phyloP scores from a whole-genome alignment of 352 stramenopile genomes.

The Plasmopara muralis region DNA sequence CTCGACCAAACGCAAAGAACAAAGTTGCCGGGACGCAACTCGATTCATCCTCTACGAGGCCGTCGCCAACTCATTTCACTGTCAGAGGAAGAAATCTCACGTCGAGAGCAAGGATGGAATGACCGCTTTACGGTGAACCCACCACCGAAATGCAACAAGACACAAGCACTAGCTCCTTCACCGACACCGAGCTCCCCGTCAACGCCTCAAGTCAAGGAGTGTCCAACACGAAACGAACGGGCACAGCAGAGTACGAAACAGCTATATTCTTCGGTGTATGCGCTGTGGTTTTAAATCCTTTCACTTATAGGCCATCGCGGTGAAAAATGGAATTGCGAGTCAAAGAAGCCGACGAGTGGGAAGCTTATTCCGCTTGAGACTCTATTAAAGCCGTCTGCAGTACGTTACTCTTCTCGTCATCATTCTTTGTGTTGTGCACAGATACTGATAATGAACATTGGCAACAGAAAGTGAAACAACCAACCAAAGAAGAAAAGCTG shows the following conservation, averaged over 20 bases:
- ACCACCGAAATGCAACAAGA: conserved; percentile 43
- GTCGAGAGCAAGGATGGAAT: conserved; percentile 69
- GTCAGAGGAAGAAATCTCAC: conserved; percentile 42
- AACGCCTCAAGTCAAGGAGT: conserved; percentile 32
- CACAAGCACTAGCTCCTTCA: conserved; percentile 19
- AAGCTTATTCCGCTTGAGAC: conserved; percentile 34
- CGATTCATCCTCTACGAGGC: conserved; percentile 18
- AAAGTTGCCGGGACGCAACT: conserved; percentile 14
- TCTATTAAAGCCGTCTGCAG: conserved; percentile 26
- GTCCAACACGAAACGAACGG: conserved; percentile 44
- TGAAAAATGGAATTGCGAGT: conserved; percentile 11
- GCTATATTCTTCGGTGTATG: background rate
- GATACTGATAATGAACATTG: background rate
- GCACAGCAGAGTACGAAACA: conserved; percentile 41
- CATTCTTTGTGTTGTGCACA: background rate
- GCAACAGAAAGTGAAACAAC: conserved; percentile 19
- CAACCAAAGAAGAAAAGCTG: conserved; percentile 64
- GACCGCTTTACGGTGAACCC: conserved; percentile 60
- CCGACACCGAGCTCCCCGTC: conserved; percentile 17
- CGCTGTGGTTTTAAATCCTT: background rate
- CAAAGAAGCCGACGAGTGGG: conserved; percentile 21
- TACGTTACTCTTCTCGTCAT: conserved; percentile 5
- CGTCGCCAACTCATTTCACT: conserved; percentile 39
- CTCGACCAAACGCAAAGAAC: conserved; percentile 25
- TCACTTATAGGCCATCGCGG: conserved; percentile 23